Conservation (phyloP, 768 basidiomycete species). For the Pisolithus albus region DNA sequence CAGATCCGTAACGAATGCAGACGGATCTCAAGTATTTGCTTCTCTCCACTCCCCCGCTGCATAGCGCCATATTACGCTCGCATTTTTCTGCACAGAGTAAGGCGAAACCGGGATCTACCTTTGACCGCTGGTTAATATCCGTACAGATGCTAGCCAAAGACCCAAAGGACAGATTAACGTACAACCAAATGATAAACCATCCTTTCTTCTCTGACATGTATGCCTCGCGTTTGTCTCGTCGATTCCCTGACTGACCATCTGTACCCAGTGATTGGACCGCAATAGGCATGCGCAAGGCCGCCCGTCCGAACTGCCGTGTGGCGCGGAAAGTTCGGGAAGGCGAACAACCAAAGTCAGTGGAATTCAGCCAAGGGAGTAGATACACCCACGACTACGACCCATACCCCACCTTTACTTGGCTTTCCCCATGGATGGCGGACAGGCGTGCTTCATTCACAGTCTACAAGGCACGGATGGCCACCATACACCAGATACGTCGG, state of each 20-base stretch:
- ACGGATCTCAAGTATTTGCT: background rate
- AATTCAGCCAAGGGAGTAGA: background rate
- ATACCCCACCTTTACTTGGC: background rate
- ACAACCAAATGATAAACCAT: slow-evolving; percentile 6
- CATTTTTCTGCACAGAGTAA: background rate
- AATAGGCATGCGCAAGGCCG: background rate
- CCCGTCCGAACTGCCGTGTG: background rate
- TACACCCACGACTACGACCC: background rate
- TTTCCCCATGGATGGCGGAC: background rate
- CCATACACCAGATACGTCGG: background rate
- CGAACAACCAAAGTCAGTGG: background rate
- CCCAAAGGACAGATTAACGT: background rate
- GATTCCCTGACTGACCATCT: background rate
- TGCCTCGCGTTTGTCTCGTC: background rate
- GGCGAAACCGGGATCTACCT: background rate
- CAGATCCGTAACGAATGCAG: background rate
- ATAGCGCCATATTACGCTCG: background rate
- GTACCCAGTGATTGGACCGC: background rate
- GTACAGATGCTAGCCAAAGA: slow-evolving; percentile 7
- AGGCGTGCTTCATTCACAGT: background rate
- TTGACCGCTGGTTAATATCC: background rate
- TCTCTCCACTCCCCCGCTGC: background rate
- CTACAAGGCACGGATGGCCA: background rate
- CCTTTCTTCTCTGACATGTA: slow-evolving; percentile 6
- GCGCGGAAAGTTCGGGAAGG: background rate